Conservation (phyloP, 495 filamentous ascomycete species). For the Penicillium coffeae region DNA sequence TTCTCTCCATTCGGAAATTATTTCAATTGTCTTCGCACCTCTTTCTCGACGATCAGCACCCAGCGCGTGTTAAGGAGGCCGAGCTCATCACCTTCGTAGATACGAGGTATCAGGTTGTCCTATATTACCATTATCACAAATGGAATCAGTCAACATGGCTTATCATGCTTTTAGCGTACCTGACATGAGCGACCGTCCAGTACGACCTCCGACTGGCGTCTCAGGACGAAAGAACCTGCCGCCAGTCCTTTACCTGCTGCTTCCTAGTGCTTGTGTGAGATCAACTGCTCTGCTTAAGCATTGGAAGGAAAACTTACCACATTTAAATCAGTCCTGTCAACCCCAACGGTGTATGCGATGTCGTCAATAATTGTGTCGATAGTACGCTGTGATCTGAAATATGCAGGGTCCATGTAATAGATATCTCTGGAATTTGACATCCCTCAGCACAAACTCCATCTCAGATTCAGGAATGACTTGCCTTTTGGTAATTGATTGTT, state of each 20-base stretch:
- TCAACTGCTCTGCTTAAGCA: not conserved
- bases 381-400: constrained; percentile 71
- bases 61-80: constrained; percentile 55
- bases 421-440: constrained; percentile 61
- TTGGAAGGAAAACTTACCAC: constrained; percentile 46
- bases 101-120: constrained; percentile 65
- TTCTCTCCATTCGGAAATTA: not conserved
- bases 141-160: too few species aligned
- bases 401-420: constrained; percentile 78
- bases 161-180: not conserved
- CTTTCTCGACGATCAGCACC: constrained; percentile 90
- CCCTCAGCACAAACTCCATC: not conserved
- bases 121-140: constrained; percentile 21
- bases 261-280: constrained; percentile 22
- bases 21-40: constrained; percentile 47
- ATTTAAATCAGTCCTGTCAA: constrained; percentile 34
- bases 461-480: constrained; percentile 21
- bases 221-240: constrained; percentile 49
- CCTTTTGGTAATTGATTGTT: constrained; percentile 74
- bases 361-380: constrained; percentile 82
- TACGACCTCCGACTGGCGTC: constrained; percentile 15
- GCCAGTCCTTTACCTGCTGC: constrained; percentile 70
- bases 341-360: constrained; percentile 65
- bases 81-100: constrained; percentile 49
- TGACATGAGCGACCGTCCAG: constrained; percentile 18